Conservation (phyloP, 768 basidiomycete genomes). For the Trametes elegans region DNA sequence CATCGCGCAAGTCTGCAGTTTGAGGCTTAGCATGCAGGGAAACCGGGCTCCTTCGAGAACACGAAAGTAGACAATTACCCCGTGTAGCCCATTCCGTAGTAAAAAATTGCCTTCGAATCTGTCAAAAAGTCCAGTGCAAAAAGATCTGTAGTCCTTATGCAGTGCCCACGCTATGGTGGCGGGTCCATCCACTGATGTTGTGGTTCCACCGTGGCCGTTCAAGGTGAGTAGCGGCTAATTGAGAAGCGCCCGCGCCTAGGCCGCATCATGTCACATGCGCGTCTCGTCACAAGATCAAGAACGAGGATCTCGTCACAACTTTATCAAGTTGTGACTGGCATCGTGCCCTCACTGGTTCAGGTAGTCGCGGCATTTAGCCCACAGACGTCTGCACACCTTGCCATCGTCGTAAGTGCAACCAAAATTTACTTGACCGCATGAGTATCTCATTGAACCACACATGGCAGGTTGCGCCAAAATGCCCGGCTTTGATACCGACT, state of each 20-base stretch:
- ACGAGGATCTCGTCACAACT: not conserved
- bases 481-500: constrained; percentile 56
- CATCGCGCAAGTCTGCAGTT: constrained; percentile 67
- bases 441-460: not conserved
- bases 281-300: not conserved
- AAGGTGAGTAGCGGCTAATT: not conserved
- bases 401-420: too few relatives aligned
- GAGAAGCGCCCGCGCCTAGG: not conserved
- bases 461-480: constrained; percentile 1
- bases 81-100: constrained; percentile 15
- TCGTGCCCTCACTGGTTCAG: too few relatives aligned
- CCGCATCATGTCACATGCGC: constrained; percentile 3
- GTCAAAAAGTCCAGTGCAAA: not conserved
- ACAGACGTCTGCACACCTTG: too few relatives aligned
- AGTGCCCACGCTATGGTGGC: too few relatives aligned
- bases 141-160: not conserved
- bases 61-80: not conserved
- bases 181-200: not conserved
- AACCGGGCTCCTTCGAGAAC: not conserved
- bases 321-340: too few relatives aligned
- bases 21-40: not conserved
- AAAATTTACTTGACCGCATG: not conserved
- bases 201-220: not conserved
- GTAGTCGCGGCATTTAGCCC: too few relatives aligned
- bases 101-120: too few relatives aligned